Evolutionary conservation across 306 rosid species (phyloP).

Genomic region (Pterocarpus santalinus): DNA sequence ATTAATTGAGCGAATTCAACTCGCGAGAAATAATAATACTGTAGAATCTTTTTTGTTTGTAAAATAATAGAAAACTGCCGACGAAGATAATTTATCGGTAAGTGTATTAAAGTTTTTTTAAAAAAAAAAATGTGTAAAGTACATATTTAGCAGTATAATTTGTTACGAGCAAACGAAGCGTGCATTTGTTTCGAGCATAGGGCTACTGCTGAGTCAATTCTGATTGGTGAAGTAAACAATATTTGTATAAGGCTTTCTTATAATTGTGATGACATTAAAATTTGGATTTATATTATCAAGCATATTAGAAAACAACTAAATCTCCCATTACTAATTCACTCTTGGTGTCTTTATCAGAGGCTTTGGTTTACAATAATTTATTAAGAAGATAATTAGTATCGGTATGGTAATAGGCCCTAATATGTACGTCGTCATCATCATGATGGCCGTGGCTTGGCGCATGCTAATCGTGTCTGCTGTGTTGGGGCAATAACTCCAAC

Average conservation of each 20-base stretch:
- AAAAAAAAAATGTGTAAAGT: no score
- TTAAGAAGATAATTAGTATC: background rate
- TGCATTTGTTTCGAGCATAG: background rate
- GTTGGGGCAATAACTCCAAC: slow-evolving; percentile 26
- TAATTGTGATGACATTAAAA: background rate
- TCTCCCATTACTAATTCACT: background rate
- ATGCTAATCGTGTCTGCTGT: background rate
- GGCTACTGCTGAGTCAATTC: background rate
- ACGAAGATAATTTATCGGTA: background rate
- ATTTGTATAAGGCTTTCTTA: no score
- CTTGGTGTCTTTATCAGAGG: background rate
- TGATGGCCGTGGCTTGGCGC: background rate
- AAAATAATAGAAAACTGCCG: background rate
- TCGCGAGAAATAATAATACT: background rate
- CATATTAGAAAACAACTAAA: no score
- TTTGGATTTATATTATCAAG: background rate
- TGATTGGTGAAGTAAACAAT: background rate
- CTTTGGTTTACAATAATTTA: background rate
- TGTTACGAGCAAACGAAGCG: background rate
- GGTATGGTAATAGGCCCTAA: background rate
- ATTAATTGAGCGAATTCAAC: background rate
- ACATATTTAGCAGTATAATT: background rate
- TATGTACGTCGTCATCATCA: background rate
- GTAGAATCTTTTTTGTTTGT: background rate
- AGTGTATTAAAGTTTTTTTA: no score